Conservation (phyloP, 2,329 filamentous ascomycete genomes). For the Diaporthe citriasiana region DNA sequence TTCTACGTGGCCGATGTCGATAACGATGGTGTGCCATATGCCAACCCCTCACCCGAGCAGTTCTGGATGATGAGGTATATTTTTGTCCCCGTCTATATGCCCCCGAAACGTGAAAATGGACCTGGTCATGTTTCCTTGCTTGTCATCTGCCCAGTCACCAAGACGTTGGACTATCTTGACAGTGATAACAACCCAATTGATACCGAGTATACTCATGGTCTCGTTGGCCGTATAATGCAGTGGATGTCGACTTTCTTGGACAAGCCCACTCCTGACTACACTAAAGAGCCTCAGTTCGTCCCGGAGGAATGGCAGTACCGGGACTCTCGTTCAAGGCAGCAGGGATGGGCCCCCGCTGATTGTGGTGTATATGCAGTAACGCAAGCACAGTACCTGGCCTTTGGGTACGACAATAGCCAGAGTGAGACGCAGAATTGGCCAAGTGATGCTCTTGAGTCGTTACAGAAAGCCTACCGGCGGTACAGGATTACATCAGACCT, state of each 20-base stretch:
- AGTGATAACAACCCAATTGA: background rate
- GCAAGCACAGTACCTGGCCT: background rate
- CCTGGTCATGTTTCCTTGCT: background rate
- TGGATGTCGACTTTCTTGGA: slow-evolving; percentile 13
- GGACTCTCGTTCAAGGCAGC: background rate
- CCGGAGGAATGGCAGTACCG: background rate
- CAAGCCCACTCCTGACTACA: background rate
- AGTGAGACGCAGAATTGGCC: background rate
- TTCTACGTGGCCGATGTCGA: background rate
- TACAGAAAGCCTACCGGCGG: background rate
- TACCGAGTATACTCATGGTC: background rate
- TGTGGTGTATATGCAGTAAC: background rate
- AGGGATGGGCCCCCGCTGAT: background rate
- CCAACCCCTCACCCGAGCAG: background rate
- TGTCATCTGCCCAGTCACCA: background rate
- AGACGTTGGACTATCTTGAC: background rate
- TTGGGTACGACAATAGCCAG: slow-evolving; percentile 1
- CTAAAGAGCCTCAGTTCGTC: background rate
- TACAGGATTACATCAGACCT: background rate
- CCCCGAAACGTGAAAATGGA: background rate
- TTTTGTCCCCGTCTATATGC: background rate
- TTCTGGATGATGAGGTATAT: slow-evolving; percentile 14
- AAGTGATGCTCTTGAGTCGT: too few species aligned
- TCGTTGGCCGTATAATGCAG: background rate
- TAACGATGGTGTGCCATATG: background rate